Conservation (phyloP, 2,329 filamentous ascomycete genomes). For the Diaporthe citri region DNA sequence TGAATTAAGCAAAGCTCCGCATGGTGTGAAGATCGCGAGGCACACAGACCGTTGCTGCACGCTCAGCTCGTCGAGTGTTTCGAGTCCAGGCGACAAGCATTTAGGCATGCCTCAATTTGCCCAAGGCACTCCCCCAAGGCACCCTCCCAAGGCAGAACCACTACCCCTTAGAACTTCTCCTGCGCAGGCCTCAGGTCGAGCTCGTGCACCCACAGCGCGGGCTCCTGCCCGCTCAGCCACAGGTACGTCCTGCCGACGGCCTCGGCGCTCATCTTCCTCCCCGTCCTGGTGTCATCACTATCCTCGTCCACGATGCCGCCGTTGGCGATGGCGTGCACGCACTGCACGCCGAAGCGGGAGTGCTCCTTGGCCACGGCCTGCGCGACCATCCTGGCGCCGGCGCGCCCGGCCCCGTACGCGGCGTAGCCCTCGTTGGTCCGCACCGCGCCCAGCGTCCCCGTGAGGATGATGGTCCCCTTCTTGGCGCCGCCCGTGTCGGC, state of each 20-base stretch:
- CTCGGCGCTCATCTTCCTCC: conserved; percentile 70
- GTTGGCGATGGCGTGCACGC: conserved; percentile 71
- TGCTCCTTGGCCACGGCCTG: conserved; percentile 69
- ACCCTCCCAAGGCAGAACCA: background rate
- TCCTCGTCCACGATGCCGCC: conserved; percentile 65
- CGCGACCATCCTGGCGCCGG: conserved; percentile 66
- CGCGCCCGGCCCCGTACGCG: conserved; percentile 66
- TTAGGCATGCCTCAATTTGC: background rate
- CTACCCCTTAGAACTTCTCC: conserved; percentile 26
- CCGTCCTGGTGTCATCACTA: conserved; percentile 58
- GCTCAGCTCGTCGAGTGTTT: conserved; percentile 10
- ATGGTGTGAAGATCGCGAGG: background rate
- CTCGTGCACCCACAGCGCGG: conserved; percentile 37
- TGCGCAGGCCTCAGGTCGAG: conserved; percentile 35
- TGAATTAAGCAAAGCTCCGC: background rate
- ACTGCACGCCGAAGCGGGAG: conserved; percentile 67
- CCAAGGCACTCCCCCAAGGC: conserved; percentile 1
- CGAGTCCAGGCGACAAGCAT: conserved; percentile 2
- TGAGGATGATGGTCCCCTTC: conserved; percentile 70
- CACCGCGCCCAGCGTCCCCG: conserved; percentile 66
- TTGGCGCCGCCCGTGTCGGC: conserved; percentile 59
- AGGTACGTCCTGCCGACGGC: conserved; percentile 69
- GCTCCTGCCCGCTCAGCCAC: conserved; percentile 48
- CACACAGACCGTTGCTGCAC: conserved; percentile 10
- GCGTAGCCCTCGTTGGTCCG: conserved; percentile 66